Percentiles rank a stretch among this genome's conserved stretches.
These are phyloP conservation scores for Myotisia sp. DNA, from an alignment of 2,329 filamentous ascomycete species.

Conservation along the genomic window DNA sequence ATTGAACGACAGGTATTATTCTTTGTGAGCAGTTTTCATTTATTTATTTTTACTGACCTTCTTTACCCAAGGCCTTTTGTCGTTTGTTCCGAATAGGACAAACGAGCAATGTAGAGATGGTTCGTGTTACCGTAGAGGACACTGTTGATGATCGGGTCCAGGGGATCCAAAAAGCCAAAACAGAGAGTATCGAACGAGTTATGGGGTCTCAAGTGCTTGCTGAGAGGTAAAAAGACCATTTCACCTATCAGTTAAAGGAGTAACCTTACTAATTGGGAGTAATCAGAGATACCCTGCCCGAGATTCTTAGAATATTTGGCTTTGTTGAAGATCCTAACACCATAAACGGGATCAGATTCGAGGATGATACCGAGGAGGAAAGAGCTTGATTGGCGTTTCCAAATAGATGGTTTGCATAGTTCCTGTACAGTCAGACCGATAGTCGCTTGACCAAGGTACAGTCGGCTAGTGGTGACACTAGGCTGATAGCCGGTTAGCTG, in stretches of 20 bases:
- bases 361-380: too few species aligned
- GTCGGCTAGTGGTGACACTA: too few species aligned
- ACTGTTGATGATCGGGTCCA: conserved; percentile 46
- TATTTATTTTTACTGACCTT: conserved; percentile 6
- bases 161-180: conserved; percentile 43
- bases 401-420: too few species aligned
- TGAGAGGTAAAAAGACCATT: conserved; percentile 3
- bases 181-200: conserved; percentile 13
- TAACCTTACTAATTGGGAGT: too few species aligned
- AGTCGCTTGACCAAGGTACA: too few species aligned
- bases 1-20: conserved; percentile 44
- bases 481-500: too few species aligned
- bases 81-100: conserved; percentile 55
- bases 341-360: conserved; percentile 6
- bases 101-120: conserved; percentile 42
- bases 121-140: conserved; percentile 41
- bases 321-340: conserved; percentile 6
- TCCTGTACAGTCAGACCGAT: too few species aligned
- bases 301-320: conserved; percentile 9
- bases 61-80: conserved; percentile 33
- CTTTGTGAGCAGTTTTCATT: conserved; percentile 21
- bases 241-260: not conserved
- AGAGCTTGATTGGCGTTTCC: too few species aligned
- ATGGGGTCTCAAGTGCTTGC: conserved; percentile 16
- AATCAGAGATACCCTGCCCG: conserved; percentile 9